These are phyloP conservation scores for Mycosarcoma maydis DNA, from an alignment of 1,284 basidiomycete species.

Conservation along the genomic window DNA sequence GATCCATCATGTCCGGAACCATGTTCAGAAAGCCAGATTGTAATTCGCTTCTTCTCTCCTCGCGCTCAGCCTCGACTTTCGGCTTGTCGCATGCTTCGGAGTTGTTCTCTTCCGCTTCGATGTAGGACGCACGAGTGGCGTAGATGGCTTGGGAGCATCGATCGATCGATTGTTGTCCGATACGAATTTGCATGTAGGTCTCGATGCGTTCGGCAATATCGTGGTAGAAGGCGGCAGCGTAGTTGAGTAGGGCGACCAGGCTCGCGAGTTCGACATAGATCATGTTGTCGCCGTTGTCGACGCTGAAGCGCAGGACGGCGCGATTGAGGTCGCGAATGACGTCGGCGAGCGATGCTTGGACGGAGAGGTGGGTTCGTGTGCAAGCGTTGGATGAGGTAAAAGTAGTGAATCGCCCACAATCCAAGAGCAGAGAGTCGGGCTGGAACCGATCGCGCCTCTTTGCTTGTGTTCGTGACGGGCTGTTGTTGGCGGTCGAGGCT, in stretches of 20 bases:
- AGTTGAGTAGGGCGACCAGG: conserved; percentile 31
- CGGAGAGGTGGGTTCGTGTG: conserved; percentile 6
- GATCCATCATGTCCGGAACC: conserved; percentile 18
- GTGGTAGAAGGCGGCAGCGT: conserved; percentile 17
- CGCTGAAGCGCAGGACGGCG: conserved; percentile 6
- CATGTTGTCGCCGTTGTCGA: background rate
- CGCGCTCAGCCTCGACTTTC: background rate
- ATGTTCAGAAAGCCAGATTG: background rate
- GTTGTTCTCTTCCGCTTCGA: conserved; percentile 23
- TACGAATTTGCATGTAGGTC: background rate
- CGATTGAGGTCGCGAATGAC: conserved; percentile 20
- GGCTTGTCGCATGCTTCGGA: background rate
- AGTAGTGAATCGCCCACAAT: conserved; percentile 10
- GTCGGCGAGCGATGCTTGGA: conserved; percentile 1
- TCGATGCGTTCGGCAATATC: conserved; percentile 8
- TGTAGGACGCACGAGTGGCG: conserved; percentile 1
- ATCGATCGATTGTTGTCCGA: background rate
- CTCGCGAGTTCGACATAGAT: conserved; percentile 15
- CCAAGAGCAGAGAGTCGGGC: conserved; percentile 4
- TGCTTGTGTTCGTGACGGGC: background rate
- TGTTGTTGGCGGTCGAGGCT: background rate
- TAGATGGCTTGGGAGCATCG: conserved; percentile 2
- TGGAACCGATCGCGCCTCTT: conserved; percentile 11
- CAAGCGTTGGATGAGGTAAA: conserved; percentile 10
- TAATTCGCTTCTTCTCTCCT: background rate